These are phyloP conservation scores for Lecanosticta acicola DNA, from an alignment of 2,329 filamentous ascomycete species.

Conservation along the genomic window DNA sequence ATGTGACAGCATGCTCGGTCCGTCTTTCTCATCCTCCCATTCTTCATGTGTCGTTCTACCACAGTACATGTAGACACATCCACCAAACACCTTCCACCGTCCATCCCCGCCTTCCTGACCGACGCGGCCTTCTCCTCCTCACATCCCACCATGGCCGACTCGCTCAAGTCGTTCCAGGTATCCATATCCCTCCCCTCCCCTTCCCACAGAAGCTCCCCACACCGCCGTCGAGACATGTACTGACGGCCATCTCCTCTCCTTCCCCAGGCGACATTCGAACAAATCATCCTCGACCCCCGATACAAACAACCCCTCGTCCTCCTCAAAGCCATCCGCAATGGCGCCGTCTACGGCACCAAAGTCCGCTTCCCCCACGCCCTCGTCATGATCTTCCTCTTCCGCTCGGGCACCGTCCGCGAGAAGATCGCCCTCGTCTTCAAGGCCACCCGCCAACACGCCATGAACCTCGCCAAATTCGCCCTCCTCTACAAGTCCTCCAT, in stretches of 20 bases:
- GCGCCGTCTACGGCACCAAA: slow-evolving; percentile 92
- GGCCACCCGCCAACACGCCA: slow-evolving; percentile 84
- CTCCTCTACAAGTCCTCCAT: slow-evolving; percentile 82
- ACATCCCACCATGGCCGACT: slow-evolving; percentile 7
- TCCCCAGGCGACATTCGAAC: slow-evolving; percentile 62
- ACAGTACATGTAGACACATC: background rate
- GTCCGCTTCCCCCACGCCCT: slow-evolving; percentile 97
- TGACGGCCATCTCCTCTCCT: background rate
- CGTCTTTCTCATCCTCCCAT: background rate
- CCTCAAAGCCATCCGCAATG: slow-evolving; percentile 91
- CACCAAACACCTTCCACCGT: background rate
- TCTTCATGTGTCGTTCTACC: background rate
- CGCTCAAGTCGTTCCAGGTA: slow-evolving; percentile 9
- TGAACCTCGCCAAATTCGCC: slow-evolving; percentile 87
- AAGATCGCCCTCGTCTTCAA: slow-evolving; percentile 73
- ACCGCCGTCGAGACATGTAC: background rate
- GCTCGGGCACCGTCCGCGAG: slow-evolving; percentile 72
- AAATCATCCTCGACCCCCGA: slow-evolving; percentile 71
- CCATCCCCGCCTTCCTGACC: background rate
- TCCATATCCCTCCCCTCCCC: background rate
- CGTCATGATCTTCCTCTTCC: slow-evolving; percentile 97
- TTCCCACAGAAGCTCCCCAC: too few relatives aligned
- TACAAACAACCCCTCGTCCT: slow-evolving; percentile 81
- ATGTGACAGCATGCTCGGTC: background rate
- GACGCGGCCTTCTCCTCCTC: slow-evolving; percentile 1